Percentiles rank a stretch among this genome's conserved stretches.
phyloP scores from a whole-genome alignment of 371 early-diverging fungal genomes.

The Actinomortierella ambigua region DNA sequence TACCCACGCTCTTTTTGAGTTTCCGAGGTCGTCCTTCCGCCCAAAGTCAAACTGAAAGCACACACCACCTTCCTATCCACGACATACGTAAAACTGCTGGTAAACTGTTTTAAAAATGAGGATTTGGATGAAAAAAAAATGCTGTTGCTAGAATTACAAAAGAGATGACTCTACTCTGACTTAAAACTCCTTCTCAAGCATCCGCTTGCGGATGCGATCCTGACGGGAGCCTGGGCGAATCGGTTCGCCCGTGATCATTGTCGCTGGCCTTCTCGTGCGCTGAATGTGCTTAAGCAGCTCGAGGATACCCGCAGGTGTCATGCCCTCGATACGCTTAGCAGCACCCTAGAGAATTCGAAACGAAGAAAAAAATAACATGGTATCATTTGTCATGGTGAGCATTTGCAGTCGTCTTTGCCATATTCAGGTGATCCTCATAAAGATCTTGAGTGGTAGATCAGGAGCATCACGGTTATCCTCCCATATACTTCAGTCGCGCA shows the following conservation, averaged over 20 bases:
- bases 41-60: no score
- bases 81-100: no score
- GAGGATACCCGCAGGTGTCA: conserved; percentile 81
- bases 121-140: no score
- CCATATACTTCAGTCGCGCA: not conserved
- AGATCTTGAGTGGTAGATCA: no score
- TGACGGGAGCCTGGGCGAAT: conserved; percentile 28
- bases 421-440: no score
- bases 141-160: not conserved
- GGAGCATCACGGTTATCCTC: no score
- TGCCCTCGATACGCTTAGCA: conserved; percentile 85
- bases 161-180: not conserved
- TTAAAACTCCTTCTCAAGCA: conserved; percentile 30
- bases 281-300: conserved; percentile 68
- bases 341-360: conserved; percentile 58
- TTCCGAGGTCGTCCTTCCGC: no score
- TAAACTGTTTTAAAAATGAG: no score
- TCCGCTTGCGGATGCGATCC: conserved; percentile 34
- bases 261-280: conserved; percentile 25
- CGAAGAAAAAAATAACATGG: not conserved
- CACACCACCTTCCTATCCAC: no score
- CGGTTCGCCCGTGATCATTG: conserved; percentile 27
- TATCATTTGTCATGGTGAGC: not conserved
- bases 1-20: no score
- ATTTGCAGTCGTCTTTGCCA: no score